Evolutionary conservation across 805 yeast genomes (phyloP).

Genomic region (Barnettozyma siamensis): DNA sequence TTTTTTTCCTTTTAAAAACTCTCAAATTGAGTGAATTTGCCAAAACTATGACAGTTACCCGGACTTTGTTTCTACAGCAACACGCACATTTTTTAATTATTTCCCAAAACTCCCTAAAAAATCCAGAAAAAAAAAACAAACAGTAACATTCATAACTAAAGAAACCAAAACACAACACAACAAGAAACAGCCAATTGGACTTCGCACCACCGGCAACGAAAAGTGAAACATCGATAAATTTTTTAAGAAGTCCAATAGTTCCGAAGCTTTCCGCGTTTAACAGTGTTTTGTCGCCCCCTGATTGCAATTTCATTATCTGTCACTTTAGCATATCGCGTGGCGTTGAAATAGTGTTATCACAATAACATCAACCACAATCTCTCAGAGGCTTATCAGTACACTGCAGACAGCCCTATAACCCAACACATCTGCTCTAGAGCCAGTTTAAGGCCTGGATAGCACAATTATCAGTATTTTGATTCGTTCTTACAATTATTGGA

Average conservation of each 20-base stretch:
- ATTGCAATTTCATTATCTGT: not conserved
- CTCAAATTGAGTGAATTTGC: too few relatives aligned
- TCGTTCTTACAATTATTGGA: too few relatives aligned
- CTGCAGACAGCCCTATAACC: too few relatives aligned
- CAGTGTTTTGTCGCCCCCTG: not conserved
- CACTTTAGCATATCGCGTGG: conserved; percentile 9
- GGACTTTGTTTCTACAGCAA: conserved; percentile 3
- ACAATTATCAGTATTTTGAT: too few relatives aligned
- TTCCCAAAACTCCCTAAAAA: conserved; percentile 6
- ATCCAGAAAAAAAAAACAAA: conserved; percentile 2
- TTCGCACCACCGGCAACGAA: not conserved
- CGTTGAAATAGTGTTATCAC: not conserved
- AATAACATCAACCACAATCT: not conserved
- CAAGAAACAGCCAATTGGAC: conserved; percentile 2
- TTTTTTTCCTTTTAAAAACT: too few relatives aligned
- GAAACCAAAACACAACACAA: not conserved
- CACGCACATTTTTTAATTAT: not conserved
- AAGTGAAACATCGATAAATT: not conserved
- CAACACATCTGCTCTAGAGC: too few relatives aligned
- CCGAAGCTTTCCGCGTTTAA: not conserved
- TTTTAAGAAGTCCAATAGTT: not conserved
- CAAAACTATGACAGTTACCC: conserved; percentile 1
- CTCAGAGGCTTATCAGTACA: too few relatives aligned
- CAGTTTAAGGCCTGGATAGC: too few relatives aligned
- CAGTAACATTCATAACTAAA: conserved; percentile 1